phyloP scores from a whole-genome alignment of 345 rosid genomes.

The Salix brachista region DNA sequence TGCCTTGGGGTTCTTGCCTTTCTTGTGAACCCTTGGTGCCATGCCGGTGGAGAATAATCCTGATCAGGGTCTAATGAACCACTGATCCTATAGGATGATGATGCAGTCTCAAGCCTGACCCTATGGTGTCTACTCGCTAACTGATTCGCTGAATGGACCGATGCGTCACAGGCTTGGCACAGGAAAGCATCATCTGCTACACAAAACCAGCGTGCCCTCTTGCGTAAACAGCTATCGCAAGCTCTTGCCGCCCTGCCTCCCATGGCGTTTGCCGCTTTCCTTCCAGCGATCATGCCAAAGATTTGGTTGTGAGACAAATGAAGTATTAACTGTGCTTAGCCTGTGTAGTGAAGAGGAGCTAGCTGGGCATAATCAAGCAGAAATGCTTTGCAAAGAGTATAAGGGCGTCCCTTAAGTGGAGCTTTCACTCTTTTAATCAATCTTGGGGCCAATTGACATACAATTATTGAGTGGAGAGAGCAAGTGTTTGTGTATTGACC shows the following conservation, averaged over 20 bases:
- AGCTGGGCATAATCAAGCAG: background rate
- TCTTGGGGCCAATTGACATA: background rate
- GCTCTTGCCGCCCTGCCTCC: conserved; percentile 35
- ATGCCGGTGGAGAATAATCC: conserved; percentile 23
- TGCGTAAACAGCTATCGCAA: conserved; percentile 19
- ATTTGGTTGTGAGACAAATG: background rate
- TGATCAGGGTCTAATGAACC: background rate
- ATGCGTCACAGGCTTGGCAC: conserved; percentile 60
- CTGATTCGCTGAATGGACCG: conserved; percentile 63
- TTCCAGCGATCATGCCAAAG: conserved; percentile 6
- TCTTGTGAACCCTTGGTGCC: conserved; percentile 53
- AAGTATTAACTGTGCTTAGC: background rate
- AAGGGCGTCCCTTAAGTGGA: background rate
- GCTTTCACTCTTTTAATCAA: background rate
- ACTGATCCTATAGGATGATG: background rate
- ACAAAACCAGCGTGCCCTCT: conserved; percentile 59
- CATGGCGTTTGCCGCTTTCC: conserved; percentile 17
- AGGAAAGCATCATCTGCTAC: conserved; percentile 66
- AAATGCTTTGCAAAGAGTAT: background rate
- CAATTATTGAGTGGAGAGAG: conserved; percentile 3
- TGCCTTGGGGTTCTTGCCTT: conserved; percentile 54
- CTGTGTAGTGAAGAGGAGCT: background rate
- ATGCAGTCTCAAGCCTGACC: conserved; percentile 39
- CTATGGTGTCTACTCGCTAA: conserved; percentile 60
- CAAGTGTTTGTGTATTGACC: conserved; percentile 5